phyloP scores from a whole-genome alignment of 352 stramenopile species.

The Phytophthora pistaciae region DNA sequence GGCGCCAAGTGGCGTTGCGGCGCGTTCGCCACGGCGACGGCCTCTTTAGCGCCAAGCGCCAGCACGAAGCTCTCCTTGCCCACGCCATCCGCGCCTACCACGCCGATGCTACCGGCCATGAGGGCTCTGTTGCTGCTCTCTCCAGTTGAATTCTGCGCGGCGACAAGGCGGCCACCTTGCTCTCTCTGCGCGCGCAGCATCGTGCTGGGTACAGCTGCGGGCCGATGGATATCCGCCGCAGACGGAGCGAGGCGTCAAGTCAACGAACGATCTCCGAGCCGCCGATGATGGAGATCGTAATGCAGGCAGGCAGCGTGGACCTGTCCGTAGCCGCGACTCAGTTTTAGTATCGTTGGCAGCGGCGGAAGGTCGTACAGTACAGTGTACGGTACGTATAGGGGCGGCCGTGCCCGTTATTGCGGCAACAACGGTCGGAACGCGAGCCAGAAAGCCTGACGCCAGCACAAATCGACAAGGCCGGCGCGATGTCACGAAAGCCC shows the following conservation, averaged over 20 bases:
- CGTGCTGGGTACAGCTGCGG: constrained; percentile 24
- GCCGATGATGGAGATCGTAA: neutral
- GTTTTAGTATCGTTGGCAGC: neutral
- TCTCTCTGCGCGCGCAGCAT: constrained; percentile 10
- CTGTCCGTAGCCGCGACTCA: neutral
- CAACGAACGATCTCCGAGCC: neutral
- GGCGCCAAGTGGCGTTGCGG: neutral
- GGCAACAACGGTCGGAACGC: neutral
- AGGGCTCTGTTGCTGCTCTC: neutral
- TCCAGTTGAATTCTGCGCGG: constrained; percentile 14
- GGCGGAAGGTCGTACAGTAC: neutral
- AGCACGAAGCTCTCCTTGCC: constrained; percentile 64
- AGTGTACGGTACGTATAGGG: neutral
- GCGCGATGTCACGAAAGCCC: neutral
- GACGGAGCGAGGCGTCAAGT: constrained; percentile 11
- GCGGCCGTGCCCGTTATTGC: neutral
- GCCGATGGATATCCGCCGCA: constrained; percentile 13
- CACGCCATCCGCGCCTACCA: constrained; percentile 51
- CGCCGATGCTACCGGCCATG: constrained; percentile 40
- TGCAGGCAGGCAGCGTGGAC: constrained; percentile 1
- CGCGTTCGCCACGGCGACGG: constrained; percentile 3
- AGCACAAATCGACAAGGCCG: constrained; percentile 1
- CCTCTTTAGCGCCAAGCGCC: constrained; percentile 50
- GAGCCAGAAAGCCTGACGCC: neutral
- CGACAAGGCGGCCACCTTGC: neutral